Conservation (phyloP, 345 rosid species). For the Carallia brachiata region DNA sequence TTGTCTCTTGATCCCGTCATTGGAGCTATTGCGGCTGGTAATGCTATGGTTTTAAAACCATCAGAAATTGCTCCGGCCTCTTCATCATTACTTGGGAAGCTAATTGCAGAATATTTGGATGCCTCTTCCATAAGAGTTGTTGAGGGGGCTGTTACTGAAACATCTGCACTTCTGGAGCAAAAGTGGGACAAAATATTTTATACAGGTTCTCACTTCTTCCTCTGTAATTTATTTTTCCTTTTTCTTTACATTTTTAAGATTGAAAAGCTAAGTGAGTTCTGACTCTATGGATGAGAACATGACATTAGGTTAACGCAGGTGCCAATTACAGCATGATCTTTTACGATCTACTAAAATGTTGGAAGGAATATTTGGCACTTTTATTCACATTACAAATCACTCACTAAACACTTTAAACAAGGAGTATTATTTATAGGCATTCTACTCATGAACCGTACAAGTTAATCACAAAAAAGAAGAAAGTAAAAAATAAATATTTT, state of each 20-base stretch:
- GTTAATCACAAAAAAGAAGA: no score
- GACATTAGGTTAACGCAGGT: not conserved
- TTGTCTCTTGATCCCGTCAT: constrained; percentile 87
- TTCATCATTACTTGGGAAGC: constrained; percentile 61
- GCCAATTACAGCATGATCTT: not conserved
- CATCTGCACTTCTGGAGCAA: constrained; percentile 75
- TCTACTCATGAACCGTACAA: no score
- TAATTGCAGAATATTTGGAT: constrained; percentile 68
- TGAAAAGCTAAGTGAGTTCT: not conserved
- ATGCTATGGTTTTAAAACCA: constrained; percentile 84
- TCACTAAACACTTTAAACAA: no score
- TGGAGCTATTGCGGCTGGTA: constrained; percentile 97
- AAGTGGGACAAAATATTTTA: constrained; percentile 97
- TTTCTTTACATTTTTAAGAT: constrained; percentile 3
- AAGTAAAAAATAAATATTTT: no score
- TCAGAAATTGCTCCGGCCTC: constrained; percentile 87
- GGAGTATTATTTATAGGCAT: no score
- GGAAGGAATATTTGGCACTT: not conserved
- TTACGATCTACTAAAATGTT: not conserved
- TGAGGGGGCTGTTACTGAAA: constrained; percentile 79
- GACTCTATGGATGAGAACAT: not conserved
- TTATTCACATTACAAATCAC: no score
- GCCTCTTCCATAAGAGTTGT: constrained; percentile 64
- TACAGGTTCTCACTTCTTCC: constrained; percentile 58
- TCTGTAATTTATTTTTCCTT: constrained; percentile 1